Conservation (phyloP, 2,329 filamentous ascomycete genomes). For the Epichloe brachyelytri region DNA sequence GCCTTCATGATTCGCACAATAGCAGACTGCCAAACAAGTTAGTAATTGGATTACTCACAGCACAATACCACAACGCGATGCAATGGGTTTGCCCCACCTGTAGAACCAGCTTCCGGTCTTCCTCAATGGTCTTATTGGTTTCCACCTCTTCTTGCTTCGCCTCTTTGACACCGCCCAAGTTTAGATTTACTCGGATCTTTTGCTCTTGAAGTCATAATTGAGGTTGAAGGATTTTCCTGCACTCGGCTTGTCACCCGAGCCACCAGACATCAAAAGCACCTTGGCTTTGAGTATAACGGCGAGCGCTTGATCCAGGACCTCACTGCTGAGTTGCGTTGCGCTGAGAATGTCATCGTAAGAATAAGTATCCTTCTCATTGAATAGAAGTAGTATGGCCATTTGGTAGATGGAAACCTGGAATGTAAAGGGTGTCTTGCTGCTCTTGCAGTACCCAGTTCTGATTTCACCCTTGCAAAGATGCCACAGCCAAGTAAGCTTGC, state of each 20-base stretch:
- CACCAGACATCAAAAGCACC: slow-evolving; percentile 61
- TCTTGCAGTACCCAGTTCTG: slow-evolving; percentile 84
- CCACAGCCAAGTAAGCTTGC: slow-evolving; percentile 97
- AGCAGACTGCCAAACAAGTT: slow-evolving; percentile 53
- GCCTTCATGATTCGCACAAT: slow-evolving; percentile 99
- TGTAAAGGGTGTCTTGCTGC: slow-evolving; percentile 80
- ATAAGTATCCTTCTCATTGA: slow-evolving; percentile 81
- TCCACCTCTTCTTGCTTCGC: slow-evolving; percentile 93
- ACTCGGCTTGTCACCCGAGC: slow-evolving; percentile 57
- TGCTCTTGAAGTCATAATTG: slow-evolving; percentile 94
- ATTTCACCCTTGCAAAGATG: slow-evolving; percentile 96
- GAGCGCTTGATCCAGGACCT: slow-evolving; percentile 77
- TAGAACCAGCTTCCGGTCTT: slow-evolving; percentile 89
- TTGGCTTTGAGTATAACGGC: slow-evolving; percentile 86
- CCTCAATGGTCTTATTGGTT: slow-evolving; percentile 98
- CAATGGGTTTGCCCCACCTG: slow-evolving; percentile 54
- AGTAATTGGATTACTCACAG: slow-evolving; percentile 7
- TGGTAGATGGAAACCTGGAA: slow-evolving; percentile 97
- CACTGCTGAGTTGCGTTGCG: slow-evolving; percentile 65
- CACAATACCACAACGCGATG: neutral
- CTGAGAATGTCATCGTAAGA: slow-evolving; percentile 79
- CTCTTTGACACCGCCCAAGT: slow-evolving; percentile 88
- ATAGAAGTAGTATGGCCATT: slow-evolving; percentile 89
- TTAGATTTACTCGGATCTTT: slow-evolving; percentile 97
- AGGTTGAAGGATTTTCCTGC: slow-evolving; percentile 69